Evolutionary conservation across 1,139 yeast species (phyloP).

Genomic region (Scheffersomyces illinoinensis): DNA sequence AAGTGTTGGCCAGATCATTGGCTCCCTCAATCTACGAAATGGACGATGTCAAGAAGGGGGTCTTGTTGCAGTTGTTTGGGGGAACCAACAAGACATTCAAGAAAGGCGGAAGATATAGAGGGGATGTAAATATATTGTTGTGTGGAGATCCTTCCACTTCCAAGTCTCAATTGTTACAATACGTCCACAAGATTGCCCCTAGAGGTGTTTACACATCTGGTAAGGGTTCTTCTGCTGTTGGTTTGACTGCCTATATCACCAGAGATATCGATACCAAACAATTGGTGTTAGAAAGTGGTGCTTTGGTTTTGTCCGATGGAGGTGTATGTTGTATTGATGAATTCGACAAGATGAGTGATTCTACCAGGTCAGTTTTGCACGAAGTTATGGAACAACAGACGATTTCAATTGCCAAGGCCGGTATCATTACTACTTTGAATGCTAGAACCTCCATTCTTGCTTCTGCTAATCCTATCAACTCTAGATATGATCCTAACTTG

Average conservation of each 20-base stretch:
- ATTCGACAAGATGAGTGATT: conserved; percentile 94
- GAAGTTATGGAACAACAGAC: conserved; percentile 99
- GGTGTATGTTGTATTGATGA: conserved; percentile 99
- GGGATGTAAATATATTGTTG: conserved; percentile 84
- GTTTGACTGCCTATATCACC: conserved; percentile 95
- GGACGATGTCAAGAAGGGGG: conserved; percentile 96
- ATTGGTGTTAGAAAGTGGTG: conserved; percentile 93
- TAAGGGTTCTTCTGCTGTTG: conserved; percentile 98
- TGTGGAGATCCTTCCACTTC: conserved; percentile 99
- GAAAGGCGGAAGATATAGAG: conserved; percentile 94
- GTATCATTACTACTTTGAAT: conserved; percentile 92
- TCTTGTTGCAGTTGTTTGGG: conserved; percentile 87
- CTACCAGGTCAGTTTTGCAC: conserved; percentile 92
- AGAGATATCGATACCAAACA: conserved; percentile 93
- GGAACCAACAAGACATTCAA: conserved; percentile 88
- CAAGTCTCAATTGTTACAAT: conserved; percentile 88
- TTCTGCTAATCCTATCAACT: conserved; percentile 96
- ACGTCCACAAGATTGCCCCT: conserved; percentile 96
- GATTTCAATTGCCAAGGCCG: conserved; percentile 96
- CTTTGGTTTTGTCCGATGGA: conserved; percentile 93
- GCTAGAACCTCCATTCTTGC: conserved; percentile 96
- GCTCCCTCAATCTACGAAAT: conserved; percentile 96
- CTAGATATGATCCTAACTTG: conserved; percentile 87
- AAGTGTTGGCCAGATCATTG: conserved; percentile 82
- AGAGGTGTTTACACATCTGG: conserved; percentile 98